phyloP scores from a whole-genome alignment of 1,139 yeast genomes.

The Hyphopichia burtonii region DNA sequence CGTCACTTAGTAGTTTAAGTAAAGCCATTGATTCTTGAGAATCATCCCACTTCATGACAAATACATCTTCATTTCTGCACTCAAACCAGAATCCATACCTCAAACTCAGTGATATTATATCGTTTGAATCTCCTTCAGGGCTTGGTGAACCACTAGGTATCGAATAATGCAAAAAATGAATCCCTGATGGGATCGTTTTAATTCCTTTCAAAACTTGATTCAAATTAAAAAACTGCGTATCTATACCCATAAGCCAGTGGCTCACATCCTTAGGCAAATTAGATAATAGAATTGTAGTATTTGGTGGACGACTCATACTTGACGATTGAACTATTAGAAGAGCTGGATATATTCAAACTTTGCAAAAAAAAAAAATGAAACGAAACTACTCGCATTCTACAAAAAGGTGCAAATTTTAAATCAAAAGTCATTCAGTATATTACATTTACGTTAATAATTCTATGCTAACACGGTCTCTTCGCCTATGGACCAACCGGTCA shows the following conservation, averaged over 20 bases:
- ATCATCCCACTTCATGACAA: conserved; percentile 11
- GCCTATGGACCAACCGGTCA: conserved; percentile 11
- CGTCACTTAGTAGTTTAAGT: background rate
- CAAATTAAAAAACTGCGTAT: conserved; percentile 25
- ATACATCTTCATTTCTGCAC: conserved; percentile 18
- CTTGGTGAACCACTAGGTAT: conserved; percentile 11
- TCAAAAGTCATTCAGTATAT: background rate
- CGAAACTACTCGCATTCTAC: no score
- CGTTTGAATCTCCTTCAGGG: conserved; percentile 3
- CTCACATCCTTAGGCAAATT: conserved; percentile 15
- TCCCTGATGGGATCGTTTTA: conserved; percentile 25
- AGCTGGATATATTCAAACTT: background rate
- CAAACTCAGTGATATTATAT: conserved; percentile 10
- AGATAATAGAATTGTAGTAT: conserved; percentile 19
- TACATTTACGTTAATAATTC: conserved; percentile 22
- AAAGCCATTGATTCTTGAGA: background rate
- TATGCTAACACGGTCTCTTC: conserved; percentile 13
- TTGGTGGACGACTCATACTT: conserved; percentile 19
- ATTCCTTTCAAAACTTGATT: conserved; percentile 22
- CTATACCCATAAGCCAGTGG: conserved; percentile 28
- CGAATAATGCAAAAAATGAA: conserved; percentile 30
- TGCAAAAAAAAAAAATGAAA: no score
- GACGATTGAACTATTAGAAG: background rate
- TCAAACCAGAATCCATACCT: conserved; percentile 30
- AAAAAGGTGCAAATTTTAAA: no score